Base-by-base conservation (phyloP, 1,139 yeast species). In the Sugiyamaella xylanicola region DNA sequence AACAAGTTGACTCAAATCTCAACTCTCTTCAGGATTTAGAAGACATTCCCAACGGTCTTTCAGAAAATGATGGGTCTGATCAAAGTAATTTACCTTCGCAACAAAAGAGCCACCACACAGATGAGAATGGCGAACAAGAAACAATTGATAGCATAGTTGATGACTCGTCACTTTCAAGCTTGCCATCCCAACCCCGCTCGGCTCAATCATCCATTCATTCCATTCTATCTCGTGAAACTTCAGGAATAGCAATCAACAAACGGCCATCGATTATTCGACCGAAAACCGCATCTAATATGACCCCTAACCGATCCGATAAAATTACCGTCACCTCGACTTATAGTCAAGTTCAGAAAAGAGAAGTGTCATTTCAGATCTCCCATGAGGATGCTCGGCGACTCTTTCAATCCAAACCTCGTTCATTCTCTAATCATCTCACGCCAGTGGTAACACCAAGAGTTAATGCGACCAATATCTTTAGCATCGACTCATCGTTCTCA, bases 401-500 rank as follows among this genome's bases (percentile, higher is more conserved):
- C n/a, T 50, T 19, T 51, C 40, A 29, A 36, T 39, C 45, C 27
- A 8, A 35, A 46, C 21, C 20, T 4, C 46, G 13, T 13, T 21
- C 47, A 27, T 35, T 46, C 22, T 20, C 50, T 15, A 35, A 36
- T 11, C 16, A n/a, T 4, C 42, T 17, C 16, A 37, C 32, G 4
- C 43, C 50, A 9, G 17, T 46, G 4, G 25, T 46, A 4, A 37
- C 58, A 15, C 53, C 55, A 15, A 53, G 40, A 27, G 51, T 46
- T 25, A 62, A 63, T 46, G 65, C 63, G 4, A 68, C 72, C 4
- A 65, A 66, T 51, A 61, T 63, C n/a, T 65, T 72, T 2, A 60
- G 62, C 11, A 51, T 70, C 20, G 65, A 70, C 32, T 43, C 66
- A 13, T 68, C 73, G 5, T 72, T 65, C 48, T 70, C 74, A 1